phyloP scores from a whole-genome alignment of 2,329 filamentous ascomycete species.

The Ceratocystis alfenasii region DNA sequence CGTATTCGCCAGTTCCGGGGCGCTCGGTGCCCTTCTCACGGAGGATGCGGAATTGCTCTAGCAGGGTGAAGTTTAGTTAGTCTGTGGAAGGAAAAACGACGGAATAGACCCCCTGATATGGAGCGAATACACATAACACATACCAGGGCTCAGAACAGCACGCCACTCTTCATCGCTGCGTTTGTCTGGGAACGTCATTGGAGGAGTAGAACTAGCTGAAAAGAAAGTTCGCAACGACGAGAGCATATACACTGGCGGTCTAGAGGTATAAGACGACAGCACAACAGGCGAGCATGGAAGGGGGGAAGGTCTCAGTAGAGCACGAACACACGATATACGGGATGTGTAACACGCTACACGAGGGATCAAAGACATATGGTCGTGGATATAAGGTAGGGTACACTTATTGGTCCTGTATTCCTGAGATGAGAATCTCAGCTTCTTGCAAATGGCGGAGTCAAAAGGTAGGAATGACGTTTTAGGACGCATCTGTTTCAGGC shows the following conservation, averaged over 20 bases:
- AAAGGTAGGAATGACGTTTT: conserved; percentile 11
- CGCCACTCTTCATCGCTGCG: conserved; percentile 79
- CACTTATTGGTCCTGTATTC: neutral
- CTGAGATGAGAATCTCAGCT: neutral
- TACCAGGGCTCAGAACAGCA: conserved; percentile 57
- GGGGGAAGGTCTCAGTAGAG: neutral
- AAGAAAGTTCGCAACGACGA: conserved; percentile 61
- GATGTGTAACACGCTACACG: neutral
- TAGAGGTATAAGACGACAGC: neutral
- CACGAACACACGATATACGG: neutral
- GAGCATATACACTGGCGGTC: conserved; percentile 42
- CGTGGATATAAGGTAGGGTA: neutral
- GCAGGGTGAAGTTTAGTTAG: neutral
- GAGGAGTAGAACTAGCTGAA: conserved; percentile 35
- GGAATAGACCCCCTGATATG: neutral
- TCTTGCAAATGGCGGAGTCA: neutral
- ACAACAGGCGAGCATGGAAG: neutral
- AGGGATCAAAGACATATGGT: neutral
- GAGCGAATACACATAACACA: conserved; percentile 27
- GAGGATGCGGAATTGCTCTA: conserved; percentile 91
- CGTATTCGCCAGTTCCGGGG: conserved; percentile 67
- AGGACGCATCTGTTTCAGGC: conserved; percentile 2
- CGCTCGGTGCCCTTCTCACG: conserved; percentile 85
- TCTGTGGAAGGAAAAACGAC: neutral
- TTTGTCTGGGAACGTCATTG: conserved; percentile 68